These are phyloP conservation scores for Trichoderma orchidacearum DNA, from an alignment of 495 filamentous ascomycete genomes.

Conservation along the genomic window DNA sequence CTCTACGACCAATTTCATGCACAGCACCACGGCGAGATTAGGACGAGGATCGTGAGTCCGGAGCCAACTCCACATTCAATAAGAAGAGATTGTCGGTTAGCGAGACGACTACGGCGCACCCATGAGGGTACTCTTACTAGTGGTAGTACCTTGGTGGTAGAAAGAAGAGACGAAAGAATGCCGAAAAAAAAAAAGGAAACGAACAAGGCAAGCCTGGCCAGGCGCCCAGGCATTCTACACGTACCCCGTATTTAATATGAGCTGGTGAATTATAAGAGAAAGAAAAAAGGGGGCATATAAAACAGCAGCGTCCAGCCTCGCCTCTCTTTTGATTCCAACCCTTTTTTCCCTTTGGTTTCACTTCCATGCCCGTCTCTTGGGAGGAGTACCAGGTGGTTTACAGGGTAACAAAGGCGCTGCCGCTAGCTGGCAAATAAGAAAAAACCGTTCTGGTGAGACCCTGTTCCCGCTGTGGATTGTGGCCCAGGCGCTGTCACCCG, in stretches of 20 bases:
- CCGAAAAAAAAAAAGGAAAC: not conserved
- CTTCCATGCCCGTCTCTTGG: too few species aligned
- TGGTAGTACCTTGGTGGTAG: too few species aligned
- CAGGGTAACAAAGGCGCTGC: not conserved
- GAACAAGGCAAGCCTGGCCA: too few species aligned
- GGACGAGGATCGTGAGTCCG: not conserved
- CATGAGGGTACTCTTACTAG: not conserved
- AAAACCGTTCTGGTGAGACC: too few species aligned
- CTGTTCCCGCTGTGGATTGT: not conserved
- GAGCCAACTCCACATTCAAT: not conserved
- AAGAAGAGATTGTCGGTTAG: not conserved
- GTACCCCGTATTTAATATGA: not conserved
- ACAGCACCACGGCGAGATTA: conserved; percentile 1
- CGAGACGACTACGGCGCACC: not conserved
- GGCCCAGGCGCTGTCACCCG: not conserved
- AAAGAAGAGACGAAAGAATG: not conserved
- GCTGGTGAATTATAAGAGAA: not conserved
- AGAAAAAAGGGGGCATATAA: not conserved
- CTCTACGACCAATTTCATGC: not conserved
- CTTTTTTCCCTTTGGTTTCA: too few species aligned
- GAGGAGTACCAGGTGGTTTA: too few species aligned
- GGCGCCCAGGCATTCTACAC: too few species aligned
- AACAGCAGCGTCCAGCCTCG: not conserved
- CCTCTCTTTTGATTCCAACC: too few species aligned
- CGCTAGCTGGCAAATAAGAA: too few species aligned